phyloP scores from a whole-genome alignment of 331 rosid species.

The Spiraea crenata region DNA sequence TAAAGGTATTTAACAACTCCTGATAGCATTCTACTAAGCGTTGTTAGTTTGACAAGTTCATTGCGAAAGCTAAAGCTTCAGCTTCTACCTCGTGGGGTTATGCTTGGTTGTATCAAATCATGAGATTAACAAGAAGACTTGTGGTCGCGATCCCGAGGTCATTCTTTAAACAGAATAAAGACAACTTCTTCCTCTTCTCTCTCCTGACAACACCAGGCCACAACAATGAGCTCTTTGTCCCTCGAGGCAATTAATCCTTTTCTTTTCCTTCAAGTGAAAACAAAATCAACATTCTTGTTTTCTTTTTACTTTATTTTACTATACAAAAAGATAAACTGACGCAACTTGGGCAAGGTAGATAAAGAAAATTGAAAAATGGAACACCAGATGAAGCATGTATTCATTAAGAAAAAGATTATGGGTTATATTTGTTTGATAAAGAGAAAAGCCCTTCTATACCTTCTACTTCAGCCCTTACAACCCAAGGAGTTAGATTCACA shows the following conservation, averaged over 20 bases:
- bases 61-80: background rate
- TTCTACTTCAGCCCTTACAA: conserved; percentile 51
- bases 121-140: conserved; percentile 15
- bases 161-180: conserved; percentile 20
- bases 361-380: conserved; percentile 29
- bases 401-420: conserved; percentile 27
- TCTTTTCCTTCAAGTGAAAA: too few relatives aligned
- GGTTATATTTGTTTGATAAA: conserved; percentile 50
- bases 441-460: conserved; percentile 49
- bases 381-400: conserved; percentile 47
- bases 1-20: too few relatives aligned
- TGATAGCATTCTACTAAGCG: too few relatives aligned
- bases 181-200: conserved; percentile 3
- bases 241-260: background rate
- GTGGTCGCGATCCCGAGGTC: conserved; percentile 36
- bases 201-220: background rate
- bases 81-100: background rate
- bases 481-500: conserved; percentile 55
- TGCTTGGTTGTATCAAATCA: background rate
- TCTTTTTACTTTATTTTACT: background rate
- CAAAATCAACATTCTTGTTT: background rate
- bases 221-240: background rate
- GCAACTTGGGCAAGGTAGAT: background rate
- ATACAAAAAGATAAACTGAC: background rate
- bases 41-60: too few relatives aligned